Evolutionary conservation across 2,329 filamentous ascomycete species (phyloP), one percentile per base, ranked within the genome.

Genomic region (Neonectria ditissima): DNA sequence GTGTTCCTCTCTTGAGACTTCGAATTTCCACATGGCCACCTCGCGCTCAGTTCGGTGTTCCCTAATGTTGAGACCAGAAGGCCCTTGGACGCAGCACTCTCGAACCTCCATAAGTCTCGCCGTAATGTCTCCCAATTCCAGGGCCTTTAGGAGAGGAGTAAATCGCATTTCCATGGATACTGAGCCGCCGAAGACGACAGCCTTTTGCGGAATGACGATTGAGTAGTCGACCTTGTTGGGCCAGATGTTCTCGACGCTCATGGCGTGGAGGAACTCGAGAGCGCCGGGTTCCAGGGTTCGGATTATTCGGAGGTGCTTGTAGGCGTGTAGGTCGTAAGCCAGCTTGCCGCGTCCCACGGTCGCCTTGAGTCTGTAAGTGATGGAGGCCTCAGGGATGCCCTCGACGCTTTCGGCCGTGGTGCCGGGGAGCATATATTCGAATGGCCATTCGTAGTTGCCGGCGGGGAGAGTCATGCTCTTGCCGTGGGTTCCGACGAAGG

Each of bases 181-280:
- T 22, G 86, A 86, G n/a, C 93, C 97, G 53, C 96, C 96, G 73
- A 97, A 97, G 18, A 97, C 92, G 57, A 97, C 91, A 2, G 96
- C 96, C 81, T 97, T 97, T 74, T 93, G 94, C 0, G 96, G 95
- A 11, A 97, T 92, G 62, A 93, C 89, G 67, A 99, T 94, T 30
- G 93, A 95, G 81, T 99, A 99, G 77, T 97, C 93, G 72, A 98
- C 88, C 83, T 99, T 99, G 82, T 97, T 96, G 6, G 94, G 92
- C 96, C 96, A 99, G 67, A 97, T 92, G 75, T 97, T 97, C 79
- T 97, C 94, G 68, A 98, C 94, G 67, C 92, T 93, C 93, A 97
- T 96, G 51, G 93, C 91, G 78, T 98, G 92, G 39, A 92, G 85
- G 66, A 94, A 86, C 75, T 95, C 92, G 62, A 94, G 83, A 11